A percentile compares a stretch with the other conserved stretches of the same genome.
Conservation (phyloP, 805 yeast species). For the Hanseniaspora singularis region DNA sequence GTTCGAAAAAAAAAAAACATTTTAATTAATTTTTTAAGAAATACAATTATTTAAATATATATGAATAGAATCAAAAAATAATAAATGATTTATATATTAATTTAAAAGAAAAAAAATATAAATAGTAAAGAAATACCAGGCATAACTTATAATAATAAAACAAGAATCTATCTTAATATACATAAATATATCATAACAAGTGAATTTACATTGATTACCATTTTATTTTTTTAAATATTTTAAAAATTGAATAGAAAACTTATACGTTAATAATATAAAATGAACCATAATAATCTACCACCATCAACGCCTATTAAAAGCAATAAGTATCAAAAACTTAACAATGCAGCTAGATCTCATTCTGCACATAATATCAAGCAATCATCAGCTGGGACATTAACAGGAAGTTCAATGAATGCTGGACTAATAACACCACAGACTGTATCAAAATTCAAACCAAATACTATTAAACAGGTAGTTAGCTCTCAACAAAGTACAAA, state of each 20-base stretch:
- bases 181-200: too few species aligned
- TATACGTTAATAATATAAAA: neutral
- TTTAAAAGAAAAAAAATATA: too few species aligned
- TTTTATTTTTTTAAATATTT: too few species aligned
- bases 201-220: too few species aligned
- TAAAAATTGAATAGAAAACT: too few species aligned
- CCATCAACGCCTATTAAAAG: conserved; percentile 13
- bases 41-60: neutral
- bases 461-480: neutral
- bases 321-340: conserved; percentile 12
- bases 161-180: too few species aligned
- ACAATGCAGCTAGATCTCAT: conserved; percentile 8
- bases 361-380: conserved; percentile 5
- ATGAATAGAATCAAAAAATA: neutral
- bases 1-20: too few species aligned
- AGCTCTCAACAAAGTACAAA: neutral
- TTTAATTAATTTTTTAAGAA: neutral
- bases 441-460: conserved; percentile 10
- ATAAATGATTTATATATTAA: neutral
- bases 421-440: conserved; percentile 14
- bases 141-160: too few species aligned
- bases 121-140: too few species aligned
- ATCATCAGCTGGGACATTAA: neutral
- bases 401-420: neutral
- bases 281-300: conserved; percentile 11